These are phyloP conservation scores for Lodderomyces metapsilosis DNA, from an alignment of 1,139 yeast genomes.

Conservation along the genomic window DNA sequence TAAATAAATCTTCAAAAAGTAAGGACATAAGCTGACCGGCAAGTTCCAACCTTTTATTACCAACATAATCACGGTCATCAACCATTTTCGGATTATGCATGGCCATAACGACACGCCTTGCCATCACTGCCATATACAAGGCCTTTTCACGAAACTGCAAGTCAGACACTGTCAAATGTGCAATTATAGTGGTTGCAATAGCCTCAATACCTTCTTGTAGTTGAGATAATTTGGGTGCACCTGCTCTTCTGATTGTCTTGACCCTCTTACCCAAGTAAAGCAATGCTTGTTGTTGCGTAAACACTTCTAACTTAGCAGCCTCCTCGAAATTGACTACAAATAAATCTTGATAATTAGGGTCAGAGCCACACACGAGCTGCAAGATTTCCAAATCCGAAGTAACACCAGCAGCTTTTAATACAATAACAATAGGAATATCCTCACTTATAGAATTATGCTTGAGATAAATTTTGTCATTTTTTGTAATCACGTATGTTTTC, in stretches of 20 bases:
- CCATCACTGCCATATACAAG: conserved; percentile 91
- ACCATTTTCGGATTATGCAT: conserved; percentile 94
- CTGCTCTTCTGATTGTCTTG: conserved; percentile 84
- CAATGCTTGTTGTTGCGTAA: conserved; percentile 92
- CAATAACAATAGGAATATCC: conserved; percentile 91
- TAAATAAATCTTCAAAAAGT: conserved; percentile 92
- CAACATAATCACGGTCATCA: conserved; percentile 97
- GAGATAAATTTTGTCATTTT: conserved; percentile 82
- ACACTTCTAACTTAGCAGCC: conserved; percentile 80
- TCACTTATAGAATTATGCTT: conserved; percentile 95
- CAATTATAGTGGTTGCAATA: conserved; percentile 92
- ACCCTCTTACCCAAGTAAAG: conserved; percentile 89
- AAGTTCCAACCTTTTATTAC: conserved; percentile 93
- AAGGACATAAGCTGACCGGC: conserved; percentile 97
- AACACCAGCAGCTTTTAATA: conserved; percentile 92
- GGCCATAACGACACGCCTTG: conserved; percentile 93
- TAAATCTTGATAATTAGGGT: conserved; percentile 83
- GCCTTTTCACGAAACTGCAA: conserved; percentile 94
- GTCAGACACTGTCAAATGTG: conserved; percentile 85
- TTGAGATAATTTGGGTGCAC: conserved; percentile 74
- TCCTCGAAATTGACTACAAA: conserved; percentile 94
- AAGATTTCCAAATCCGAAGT: conserved; percentile 90
- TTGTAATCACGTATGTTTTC: conserved; percentile 91
- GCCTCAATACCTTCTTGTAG: conserved; percentile 97
- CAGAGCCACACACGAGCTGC: conserved; percentile 90